Percentiles rank a stretch among this genome's conserved stretches.
These are phyloP conservation scores for Colletotrichum caudatum DNA, from an alignment of 2,329 filamentous ascomycete species.

Conservation along the genomic window DNA sequence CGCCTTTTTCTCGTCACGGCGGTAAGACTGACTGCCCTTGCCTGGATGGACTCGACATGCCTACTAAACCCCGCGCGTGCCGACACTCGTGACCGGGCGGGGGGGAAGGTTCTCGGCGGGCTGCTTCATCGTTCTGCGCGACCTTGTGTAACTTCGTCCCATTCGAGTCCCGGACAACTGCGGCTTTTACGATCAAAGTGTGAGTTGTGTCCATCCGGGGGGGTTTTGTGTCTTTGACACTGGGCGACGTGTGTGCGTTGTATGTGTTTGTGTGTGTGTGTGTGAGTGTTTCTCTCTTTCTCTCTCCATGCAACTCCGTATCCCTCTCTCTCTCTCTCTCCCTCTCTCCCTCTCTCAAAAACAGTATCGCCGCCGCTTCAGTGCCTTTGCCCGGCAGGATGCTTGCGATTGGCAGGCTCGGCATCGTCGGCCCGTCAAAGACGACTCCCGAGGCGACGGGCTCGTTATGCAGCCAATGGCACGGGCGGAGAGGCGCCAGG, in stretches of 20 bases:
- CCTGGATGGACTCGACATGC: background rate
- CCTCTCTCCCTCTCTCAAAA: background rate
- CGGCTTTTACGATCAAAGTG: background rate
- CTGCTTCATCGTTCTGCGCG: constrained; percentile 35
- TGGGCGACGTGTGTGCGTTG: constrained; percentile 3
- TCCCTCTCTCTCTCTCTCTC: too few species aligned
- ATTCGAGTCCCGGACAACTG: constrained; percentile 21
- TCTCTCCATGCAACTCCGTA: background rate
- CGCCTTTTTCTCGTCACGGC: constrained; percentile 1
- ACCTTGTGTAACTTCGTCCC: constrained; percentile 27
- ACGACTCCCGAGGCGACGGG: background rate
- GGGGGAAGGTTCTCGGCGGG: constrained; percentile 10
- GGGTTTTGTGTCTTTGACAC: constrained; percentile 8
- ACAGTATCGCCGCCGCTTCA: constrained; percentile 1
- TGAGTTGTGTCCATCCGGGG: background rate
- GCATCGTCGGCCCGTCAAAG: constrained; percentile 21
- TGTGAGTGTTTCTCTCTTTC: too few species aligned
- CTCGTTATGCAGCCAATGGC: constrained; percentile 30
- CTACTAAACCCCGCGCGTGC: background rate
- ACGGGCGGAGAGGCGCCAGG: background rate
- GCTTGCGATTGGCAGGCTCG: constrained; percentile 25
- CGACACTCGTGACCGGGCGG: background rate
- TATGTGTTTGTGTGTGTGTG: too few species aligned
- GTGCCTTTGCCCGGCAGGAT: background rate
- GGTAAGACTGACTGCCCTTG: constrained; percentile 2